Evolutionary conservation across 2,329 filamentous ascomycete genomes (phyloP), one percentile per base, ranked within the genome.

Genomic region (Nemania serpens): DNA sequence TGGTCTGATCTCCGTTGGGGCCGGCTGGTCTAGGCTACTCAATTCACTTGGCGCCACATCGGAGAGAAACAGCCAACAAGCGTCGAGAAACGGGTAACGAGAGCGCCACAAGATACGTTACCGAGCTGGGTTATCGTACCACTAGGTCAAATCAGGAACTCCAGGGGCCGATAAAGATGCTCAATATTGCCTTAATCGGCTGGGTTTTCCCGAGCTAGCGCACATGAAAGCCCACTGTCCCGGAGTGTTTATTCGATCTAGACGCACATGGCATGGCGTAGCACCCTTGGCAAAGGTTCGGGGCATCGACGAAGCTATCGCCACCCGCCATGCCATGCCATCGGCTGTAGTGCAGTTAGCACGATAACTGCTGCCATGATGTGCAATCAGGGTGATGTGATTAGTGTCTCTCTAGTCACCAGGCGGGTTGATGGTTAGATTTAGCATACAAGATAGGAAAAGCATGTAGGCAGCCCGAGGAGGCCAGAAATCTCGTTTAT

Each of bases 61-160:
- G 46, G 55, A 51, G 45, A 55, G 17, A 48, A 54, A 50, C 34
- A 39, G 43, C 54, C 54, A 58, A 50, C 59, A 48, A 33, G 18
- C 34, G 33, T 45, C 1, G 13, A 36, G 37, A 45, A 54, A 33
- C 43, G 33, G 43, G 36, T 11, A 12, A 29, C 42, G 33, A 37
- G 25, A 45, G 59, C 59, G 53, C 53, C 43, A 43, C 36, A 45
- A 53, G 47, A 43, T 12, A 33, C 18, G 34, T n/a, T 22, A 33
- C 42, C 39, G 5, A 29, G 25, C 25, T 29, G 25, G 25, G 25
- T 29, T 29, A 29, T 29, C 25, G 25, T 29, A 7, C 25, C 37
- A 43, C 48, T 61, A 36, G 29, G 36, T 45, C 29, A 34, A n/a
- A 43, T 25, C 43, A 29, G 49, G 55, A 34, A 34, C 10, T 20